Base-by-base conservation (phyloP, 2,329 filamentous ascomycete genomes). In the Cladosporium sp. region DNA sequence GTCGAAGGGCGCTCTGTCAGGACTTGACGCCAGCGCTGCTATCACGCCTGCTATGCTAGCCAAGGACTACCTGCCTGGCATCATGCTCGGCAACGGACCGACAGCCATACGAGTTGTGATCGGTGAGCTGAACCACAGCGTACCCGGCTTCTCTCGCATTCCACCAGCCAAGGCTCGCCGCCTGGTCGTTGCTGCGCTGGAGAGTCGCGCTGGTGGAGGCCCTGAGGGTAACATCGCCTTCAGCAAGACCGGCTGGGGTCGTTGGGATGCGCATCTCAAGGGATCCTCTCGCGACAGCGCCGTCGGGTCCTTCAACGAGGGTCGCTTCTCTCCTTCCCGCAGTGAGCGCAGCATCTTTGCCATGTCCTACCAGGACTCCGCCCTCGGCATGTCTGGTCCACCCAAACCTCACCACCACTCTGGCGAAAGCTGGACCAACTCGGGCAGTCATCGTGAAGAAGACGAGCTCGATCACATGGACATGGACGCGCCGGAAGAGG, bases 211-310 rank as follows among this genome's bases (percentile, higher is more conserved):
- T n/a, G 80, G 77, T 49, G 82, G 80, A 58, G 81, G 80, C 50
- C 72, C 83, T 61, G 80, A 87, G 62, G 87, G 87, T 65, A 87
- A 90, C 66, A 87, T 94, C 68, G 82, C 88, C 70, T 97, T 96
- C 71, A 89, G 95, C 74, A 97, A 97, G 80, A 91, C 97, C 60
- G 93, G 93, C 70, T 97, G 93, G 93, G 94, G 94, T 60, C 86
- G 92, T 65, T 99, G 93, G 93, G 89, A 95, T 74, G 94, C 92
- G 62, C 86, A 86, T 71, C 82, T 85, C 72, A 85, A 85, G 67
- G 89, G 87, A 57, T 66, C 65, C 11, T 67, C 69, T 9, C 61
- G 67, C 30, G 70, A 71, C 60, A 70, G 70, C n/a, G 69, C 61
- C 22, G 64, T 72, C 38, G 74, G 76, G 51, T 72, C 71, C 15